Conservation (phyloP, 179 eudicot genomes). For the Silene vulgaris region DNA sequence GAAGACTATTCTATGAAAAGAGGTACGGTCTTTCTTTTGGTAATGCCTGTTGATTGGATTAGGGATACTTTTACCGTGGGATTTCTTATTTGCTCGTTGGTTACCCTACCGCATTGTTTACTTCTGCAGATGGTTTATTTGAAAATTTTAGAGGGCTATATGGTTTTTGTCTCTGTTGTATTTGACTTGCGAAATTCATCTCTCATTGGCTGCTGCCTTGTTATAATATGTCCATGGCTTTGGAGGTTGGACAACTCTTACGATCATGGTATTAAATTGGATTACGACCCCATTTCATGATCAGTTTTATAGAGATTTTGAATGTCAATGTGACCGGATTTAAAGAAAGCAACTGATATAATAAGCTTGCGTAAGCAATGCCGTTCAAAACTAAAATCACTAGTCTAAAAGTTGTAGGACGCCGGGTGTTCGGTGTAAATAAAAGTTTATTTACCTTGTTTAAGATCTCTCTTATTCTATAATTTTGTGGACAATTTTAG, state of each 20-base stretch:
- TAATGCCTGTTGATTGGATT: constrained; percentile 18
- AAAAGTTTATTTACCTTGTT: no score
- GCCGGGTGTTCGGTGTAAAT: no score
- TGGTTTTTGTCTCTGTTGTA: not conserved
- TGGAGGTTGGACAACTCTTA: constrained; percentile 3
- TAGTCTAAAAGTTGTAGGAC: no score
- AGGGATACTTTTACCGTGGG: constrained; percentile 3
- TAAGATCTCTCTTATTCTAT: no score
- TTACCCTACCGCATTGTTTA: constrained; percentile 9
- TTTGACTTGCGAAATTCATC: not conserved
- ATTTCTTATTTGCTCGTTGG: constrained; percentile 2
- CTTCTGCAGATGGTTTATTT: not conserved
- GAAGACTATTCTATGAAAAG: constrained; percentile 4
- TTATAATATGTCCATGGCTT: not conserved
- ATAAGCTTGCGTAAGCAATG: no score
- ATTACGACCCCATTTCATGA: no score
- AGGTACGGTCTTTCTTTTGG: constrained; percentile 16
- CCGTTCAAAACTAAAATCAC: no score
- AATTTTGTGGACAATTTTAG: no score
- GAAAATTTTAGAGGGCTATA: not conserved
- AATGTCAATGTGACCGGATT: not conserved
- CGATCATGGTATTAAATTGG: not conserved
- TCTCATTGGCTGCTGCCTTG: not conserved
- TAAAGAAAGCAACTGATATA: no score
- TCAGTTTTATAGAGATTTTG: not conserved